Percentiles rank a stretch among this genome's conserved stretches.
Conservation (phyloP, 176 grass and related monocot species). For the Ananas comosus region DNA sequence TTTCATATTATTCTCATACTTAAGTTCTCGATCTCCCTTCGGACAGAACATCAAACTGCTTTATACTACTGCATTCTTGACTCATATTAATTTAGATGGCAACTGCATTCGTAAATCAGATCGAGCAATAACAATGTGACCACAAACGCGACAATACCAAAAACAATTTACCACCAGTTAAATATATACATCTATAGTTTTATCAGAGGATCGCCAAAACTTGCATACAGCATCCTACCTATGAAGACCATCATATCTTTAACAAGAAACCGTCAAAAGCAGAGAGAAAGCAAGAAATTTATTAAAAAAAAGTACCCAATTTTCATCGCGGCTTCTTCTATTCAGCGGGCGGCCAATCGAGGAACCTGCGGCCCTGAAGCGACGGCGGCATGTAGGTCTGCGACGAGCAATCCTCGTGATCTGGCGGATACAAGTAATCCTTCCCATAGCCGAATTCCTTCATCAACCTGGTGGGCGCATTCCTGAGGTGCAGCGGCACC, state of each 20-base stretch:
- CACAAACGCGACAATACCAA: too few species aligned
- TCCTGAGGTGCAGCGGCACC: constrained; percentile 43
- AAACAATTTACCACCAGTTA: too few species aligned
- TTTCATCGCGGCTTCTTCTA: background rate
- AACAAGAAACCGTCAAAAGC: background rate
- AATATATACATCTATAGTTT: too few species aligned
- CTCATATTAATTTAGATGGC: too few species aligned
- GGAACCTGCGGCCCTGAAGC: constrained; percentile 33
- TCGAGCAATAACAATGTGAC: too few species aligned
- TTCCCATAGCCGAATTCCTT: constrained; percentile 41
- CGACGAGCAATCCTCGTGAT: constrained; percentile 27
- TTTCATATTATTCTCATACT: too few species aligned
- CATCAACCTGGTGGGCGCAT: constrained; percentile 44
- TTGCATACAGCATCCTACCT: too few species aligned
- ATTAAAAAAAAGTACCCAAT: background rate
- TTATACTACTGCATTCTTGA: too few species aligned
- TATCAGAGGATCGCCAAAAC: too few species aligned
- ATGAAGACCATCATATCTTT: background rate
- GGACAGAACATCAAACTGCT: too few species aligned
- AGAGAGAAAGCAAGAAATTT: background rate
- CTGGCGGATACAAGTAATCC: constrained; percentile 42
- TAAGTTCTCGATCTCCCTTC: too few species aligned
- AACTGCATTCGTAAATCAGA: too few species aligned
- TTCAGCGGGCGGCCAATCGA: constrained; percentile 26
- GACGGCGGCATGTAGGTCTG: constrained; percentile 38